Evolutionary conservation across 176 grass and related monocot species (phyloP).

Genomic region (Lolium rigidum): DNA sequence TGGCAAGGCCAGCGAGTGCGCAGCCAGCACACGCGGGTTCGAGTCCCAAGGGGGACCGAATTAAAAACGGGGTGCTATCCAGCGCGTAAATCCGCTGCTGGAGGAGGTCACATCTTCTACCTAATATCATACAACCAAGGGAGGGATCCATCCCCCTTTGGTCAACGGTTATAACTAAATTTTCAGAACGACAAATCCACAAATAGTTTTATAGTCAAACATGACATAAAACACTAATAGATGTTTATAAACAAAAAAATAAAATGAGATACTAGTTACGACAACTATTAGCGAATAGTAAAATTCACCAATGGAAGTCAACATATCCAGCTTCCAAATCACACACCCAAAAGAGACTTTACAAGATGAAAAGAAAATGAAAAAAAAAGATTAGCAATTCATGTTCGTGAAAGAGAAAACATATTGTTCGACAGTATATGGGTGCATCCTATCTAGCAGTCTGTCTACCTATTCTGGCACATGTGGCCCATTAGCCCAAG

Average conservation of each 20-base stretch:
- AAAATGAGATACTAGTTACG: background rate
- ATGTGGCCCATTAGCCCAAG: too few relatives aligned
- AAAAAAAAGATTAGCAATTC: background rate
- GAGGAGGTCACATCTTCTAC: too few relatives aligned
- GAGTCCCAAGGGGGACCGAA: too few relatives aligned
- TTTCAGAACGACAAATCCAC: background rate
- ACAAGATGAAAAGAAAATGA: background rate
- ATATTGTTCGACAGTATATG: background rate
- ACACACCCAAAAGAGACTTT: background rate
- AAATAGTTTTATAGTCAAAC: background rate
- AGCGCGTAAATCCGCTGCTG: too few relatives aligned
- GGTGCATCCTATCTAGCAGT: too few relatives aligned
- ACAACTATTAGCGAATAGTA: background rate
- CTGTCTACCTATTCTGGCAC: too few relatives aligned
- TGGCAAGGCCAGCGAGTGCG: too few relatives aligned
- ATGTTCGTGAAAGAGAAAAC: background rate
- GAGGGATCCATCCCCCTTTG: too few relatives aligned
- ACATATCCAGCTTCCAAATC: background rate
- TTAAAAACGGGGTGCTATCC: too few relatives aligned
- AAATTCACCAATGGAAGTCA: background rate
- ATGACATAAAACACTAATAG: background rate
- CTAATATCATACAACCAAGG: too few relatives aligned
- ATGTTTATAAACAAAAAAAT: background rate
- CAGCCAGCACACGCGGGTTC: too few relatives aligned
- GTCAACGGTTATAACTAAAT: too few relatives aligned